Evolutionary conservation across 208 protist species (phyloP), one percentile per base, ranked within the genome.

Genomic region (Trypanosoma vivax): DNA sequence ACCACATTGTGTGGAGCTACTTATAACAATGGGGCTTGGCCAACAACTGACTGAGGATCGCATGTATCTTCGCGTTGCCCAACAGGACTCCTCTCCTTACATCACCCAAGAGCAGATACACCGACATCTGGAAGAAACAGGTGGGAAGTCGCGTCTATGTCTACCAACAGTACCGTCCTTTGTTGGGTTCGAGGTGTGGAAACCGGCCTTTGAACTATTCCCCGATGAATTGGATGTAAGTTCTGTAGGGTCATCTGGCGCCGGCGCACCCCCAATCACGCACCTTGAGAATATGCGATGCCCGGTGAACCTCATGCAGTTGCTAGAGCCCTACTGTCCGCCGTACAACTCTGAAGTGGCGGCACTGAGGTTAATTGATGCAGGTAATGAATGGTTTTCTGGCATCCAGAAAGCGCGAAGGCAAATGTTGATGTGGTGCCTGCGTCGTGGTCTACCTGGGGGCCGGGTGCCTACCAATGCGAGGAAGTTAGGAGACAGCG

Each of bases 291-390:
- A 55, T n/a, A 58, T 62, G 27, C 67, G 51, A 24, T 88, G 80
- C 35, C 84, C 84, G 0, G 58, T 92, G n/a, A 84, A 88, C 52
- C 45, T 82, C n/a, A 86, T 86, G 72, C 69, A 76, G 29, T 29
- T 88, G n/a, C 48, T 92, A n/a, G 79, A 92, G 58, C 72, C 68
- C 19, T 92, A 92, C 61, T 92, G 84, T 39, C 84, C 84, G 9
- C 74, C 77, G 18, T 92, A 92, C 63, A 75, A 61, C 39, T 10
- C 49, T 21, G 62, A 59, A 45, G 58, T 80, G 19, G 68, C 67
- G 21, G 30, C 33, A 13, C 23, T 72, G 10, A 38, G 60, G 24
- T 31, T 80, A 13, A 59, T 30, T n/a, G 73, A 80, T 41, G 68
- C 41, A 27, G 49, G 45, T n/a, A 58, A 73, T 43, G 45, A 60